phyloP scores from a whole-genome alignment of 192 early-diverging fungal species.

The Lobosporangium transversale region DNA sequence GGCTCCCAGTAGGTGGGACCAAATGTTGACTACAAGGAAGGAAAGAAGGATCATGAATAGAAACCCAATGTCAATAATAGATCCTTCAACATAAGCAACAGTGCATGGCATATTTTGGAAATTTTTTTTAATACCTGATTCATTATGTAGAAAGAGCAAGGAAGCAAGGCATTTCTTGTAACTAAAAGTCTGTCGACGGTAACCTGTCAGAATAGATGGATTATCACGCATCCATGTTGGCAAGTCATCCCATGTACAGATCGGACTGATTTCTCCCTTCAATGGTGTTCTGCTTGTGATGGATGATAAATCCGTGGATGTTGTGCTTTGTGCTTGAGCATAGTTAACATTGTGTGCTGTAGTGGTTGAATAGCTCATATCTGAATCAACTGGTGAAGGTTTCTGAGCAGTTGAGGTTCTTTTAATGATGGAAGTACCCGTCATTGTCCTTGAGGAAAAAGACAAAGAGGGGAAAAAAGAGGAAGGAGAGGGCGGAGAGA shows the following conservation, averaged over 20 bases:
- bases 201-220: conserved; percentile 79
- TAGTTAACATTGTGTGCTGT: conserved; percentile 3
- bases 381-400: too few species aligned
- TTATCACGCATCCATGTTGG: conserved; percentile 90
- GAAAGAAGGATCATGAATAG: too few species aligned
- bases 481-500: background rate
- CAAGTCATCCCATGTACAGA: conserved; percentile 59
- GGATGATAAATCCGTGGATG: background rate
- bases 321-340: background rate
- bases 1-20: conserved; percentile 84
- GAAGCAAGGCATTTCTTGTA: conserved; percentile 80
- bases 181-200: conserved; percentile 80
- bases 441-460: background rate
- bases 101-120: too few species aligned
- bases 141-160: conserved; percentile 89
- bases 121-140: conserved; percentile 78
- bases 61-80: background rate
- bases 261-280: background rate
- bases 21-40: conserved; percentile 75
- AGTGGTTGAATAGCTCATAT: conserved; percentile 6
- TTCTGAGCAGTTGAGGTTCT: conserved; percentile 1
- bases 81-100: too few species aligned
- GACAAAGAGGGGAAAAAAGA: background rate
- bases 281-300: background rate
- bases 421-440: conserved; percentile 9